A percentile compares a stretch with the other conserved stretches of the same genome.
phyloP scores from a whole-genome alignment of 2,329 filamentous ascomycete species.

The Colletotrichum navitas region DNA sequence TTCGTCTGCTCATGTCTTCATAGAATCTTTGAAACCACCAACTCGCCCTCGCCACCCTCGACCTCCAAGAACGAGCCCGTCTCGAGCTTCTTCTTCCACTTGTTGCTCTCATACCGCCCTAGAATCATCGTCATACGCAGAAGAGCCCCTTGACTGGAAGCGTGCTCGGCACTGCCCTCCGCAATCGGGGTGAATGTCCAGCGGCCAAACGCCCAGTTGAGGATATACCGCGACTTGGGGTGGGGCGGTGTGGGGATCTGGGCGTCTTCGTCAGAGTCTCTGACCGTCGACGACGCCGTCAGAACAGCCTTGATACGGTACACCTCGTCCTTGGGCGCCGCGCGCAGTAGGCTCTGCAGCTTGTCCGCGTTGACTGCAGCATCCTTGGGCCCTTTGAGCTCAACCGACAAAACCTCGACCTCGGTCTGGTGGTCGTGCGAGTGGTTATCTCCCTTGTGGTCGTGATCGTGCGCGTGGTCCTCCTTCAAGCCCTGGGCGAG shows the following conservation, averaged over 20 bases:
- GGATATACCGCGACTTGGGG: conserved; percentile 74
- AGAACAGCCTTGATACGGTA: conserved; percentile 90
- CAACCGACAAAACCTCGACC: conserved; percentile 91
- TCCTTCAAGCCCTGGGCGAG: conserved; percentile 71
- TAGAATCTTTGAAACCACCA: conserved; percentile 66
- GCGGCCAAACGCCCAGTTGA: conserved; percentile 98
- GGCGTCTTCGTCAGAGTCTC: conserved; percentile 64
- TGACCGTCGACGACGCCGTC: conserved; percentile 60
- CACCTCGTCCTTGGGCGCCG: conserved; percentile 90
- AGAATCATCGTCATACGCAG: conserved; percentile 82
- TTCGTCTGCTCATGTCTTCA: conserved; percentile 47
- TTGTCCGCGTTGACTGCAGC: conserved; percentile 68
- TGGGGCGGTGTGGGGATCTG: conserved; percentile 49
- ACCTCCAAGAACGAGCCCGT: conserved; percentile 65
- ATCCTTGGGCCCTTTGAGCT: conserved; percentile 63
- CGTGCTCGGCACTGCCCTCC: conserved; percentile 60
- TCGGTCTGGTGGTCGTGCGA: conserved; percentile 79
- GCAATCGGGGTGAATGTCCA: conserved; percentile 85
- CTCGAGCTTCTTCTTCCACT: conserved; percentile 82
- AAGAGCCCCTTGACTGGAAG: conserved; percentile 66
- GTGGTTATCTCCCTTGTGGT: conserved; percentile 51
- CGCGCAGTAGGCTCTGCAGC: conserved; percentile 74
- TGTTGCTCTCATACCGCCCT: conserved; percentile 78
- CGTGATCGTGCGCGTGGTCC: conserved; percentile 53
- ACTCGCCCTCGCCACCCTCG: conserved; percentile 59